These are phyloP conservation scores for Kalaharituber pfeilii DNA, from an alignment of 2,329 filamentous ascomycete species.

Conservation along the genomic window DNA sequence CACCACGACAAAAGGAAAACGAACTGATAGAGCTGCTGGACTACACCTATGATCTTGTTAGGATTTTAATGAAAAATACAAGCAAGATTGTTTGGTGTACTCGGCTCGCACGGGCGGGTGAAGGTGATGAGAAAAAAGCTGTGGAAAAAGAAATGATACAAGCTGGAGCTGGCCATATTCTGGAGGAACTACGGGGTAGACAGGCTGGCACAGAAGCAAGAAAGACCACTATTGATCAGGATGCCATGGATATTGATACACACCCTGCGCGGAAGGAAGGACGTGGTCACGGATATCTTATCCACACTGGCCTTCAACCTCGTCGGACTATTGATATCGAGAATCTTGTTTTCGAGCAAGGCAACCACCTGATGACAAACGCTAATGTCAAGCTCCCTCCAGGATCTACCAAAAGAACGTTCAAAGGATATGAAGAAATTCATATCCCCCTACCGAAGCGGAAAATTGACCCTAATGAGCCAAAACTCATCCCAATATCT, in stretches of 20 bases:
- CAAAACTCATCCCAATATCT: conserved; percentile 58
- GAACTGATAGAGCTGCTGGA: conserved; percentile 97
- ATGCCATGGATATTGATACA: conserved; percentile 73
- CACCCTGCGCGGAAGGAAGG: conserved; percentile 46
- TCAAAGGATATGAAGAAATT: conserved; percentile 97
- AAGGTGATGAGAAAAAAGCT: conserved; percentile 50
- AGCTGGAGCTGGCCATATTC: conserved; percentile 66
- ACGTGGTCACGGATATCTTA: conserved; percentile 21
- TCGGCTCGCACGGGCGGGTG: conserved; percentile 60
- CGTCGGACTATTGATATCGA: conserved; percentile 81
- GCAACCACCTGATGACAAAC: conserved; percentile 99
- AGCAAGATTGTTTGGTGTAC: conserved; percentile 96
- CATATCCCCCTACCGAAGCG: conserved; percentile 89
- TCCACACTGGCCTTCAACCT: conserved; percentile 72
- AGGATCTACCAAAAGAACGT: conserved; percentile 83
- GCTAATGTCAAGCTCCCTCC: conserved; percentile 84
- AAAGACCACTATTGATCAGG: conserved; percentile 44
- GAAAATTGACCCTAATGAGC: conserved; percentile 60
- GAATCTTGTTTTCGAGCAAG: conserved; percentile 91
- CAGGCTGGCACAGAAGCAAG: conserved; percentile 54
- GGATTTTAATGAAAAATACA: conserved; percentile 76
- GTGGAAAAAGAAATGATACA: conserved; percentile 85
- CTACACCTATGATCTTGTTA: conserved; percentile 85
- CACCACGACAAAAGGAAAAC: conserved; percentile 86
- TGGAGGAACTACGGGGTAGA: conserved; percentile 74